phyloP scores from a whole-genome alignment of 2,329 filamentous ascomycete genomes.

The Exutisphaerella laricina region DNA sequence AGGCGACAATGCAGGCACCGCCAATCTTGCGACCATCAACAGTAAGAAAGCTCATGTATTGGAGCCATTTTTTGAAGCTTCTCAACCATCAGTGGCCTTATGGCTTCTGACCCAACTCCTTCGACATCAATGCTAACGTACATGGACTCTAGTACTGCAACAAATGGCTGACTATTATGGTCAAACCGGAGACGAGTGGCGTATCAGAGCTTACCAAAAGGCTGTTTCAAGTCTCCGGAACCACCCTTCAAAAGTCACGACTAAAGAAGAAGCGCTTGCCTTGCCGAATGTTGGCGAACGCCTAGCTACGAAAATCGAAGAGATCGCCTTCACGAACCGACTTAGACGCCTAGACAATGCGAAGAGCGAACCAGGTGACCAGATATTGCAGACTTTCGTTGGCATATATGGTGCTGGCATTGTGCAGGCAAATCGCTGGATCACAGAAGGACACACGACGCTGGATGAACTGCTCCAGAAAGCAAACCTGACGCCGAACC shows the following conservation, averaged over 20 bases:
- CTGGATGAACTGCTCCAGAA: constrained; percentile 63
- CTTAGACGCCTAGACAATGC: constrained; percentile 68
- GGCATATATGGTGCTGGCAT: constrained; percentile 65
- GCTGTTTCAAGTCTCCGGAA: constrained; percentile 67
- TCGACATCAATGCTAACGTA: too few relatives aligned
- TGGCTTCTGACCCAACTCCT: too few relatives aligned
- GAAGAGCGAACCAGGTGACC: constrained; percentile 59
- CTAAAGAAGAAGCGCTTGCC: constrained; percentile 60
- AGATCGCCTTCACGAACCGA: constrained; percentile 70
- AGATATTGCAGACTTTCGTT: constrained; percentile 63
- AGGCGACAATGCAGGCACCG: constrained; percentile 48
- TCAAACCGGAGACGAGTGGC: constrained; percentile 70
- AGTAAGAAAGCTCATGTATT: too few relatives aligned
- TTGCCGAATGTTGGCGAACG: constrained; percentile 66
- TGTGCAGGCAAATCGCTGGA: constrained; percentile 66
- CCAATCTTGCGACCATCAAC: constrained; percentile 72
- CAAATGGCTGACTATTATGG: constrained; percentile 75
- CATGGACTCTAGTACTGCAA: constrained; percentile 66
- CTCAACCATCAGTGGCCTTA: too few relatives aligned
- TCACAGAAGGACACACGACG: constrained; percentile 66
- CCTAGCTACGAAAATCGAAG: constrained; percentile 79
- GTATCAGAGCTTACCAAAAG: constrained; percentile 67
- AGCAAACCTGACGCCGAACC: constrained; percentile 61
- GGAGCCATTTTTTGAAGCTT: too few relatives aligned
- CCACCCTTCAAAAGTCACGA: constrained; percentile 59